A percentile compares a stretch with the other conserved stretches of the same genome.
Evolutionary conservation across 2,329 filamentous ascomycete species (phyloP).

Genomic region (Colletotrichum tamarilloi): DNA sequence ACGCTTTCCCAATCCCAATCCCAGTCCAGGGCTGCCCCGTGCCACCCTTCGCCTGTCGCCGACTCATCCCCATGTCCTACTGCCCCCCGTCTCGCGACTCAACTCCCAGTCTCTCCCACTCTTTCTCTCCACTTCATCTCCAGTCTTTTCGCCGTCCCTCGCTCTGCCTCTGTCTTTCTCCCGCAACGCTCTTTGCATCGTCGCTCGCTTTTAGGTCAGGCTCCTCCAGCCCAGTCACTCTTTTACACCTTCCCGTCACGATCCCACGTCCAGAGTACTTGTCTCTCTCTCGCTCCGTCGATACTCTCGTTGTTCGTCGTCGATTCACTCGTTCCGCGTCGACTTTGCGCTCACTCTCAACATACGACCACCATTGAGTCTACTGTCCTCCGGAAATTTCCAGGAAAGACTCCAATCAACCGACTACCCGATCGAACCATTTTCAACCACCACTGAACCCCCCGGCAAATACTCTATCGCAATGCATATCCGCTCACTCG

Average conservation of each 20-base stretch:
- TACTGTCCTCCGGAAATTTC: background rate
- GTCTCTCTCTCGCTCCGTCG: slow-evolving; percentile 16
- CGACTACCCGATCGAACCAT: slow-evolving; percentile 4
- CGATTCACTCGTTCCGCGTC: slow-evolving; percentile 26
- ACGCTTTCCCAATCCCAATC: background rate
- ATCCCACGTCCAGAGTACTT: slow-evolving; percentile 20
- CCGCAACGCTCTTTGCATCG: slow-evolving; percentile 14
- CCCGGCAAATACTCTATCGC: slow-evolving; percentile 5
- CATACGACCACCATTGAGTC: background rate
- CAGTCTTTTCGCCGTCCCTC: slow-evolving; percentile 34
- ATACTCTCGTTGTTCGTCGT: slow-evolving; percentile 13
- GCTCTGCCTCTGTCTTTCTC: slow-evolving; percentile 21
- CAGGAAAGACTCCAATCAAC: background rate
- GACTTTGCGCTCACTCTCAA: background rate
- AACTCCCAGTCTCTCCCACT: slow-evolving; percentile 15
- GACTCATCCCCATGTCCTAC: background rate
- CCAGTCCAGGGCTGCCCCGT: background rate
- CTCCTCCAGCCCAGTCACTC: slow-evolving; percentile 32
- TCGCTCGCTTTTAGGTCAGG: slow-evolving; percentile 31
- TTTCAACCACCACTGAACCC: slow-evolving; percentile 4
- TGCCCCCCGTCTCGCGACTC: slow-evolving; percentile 18
- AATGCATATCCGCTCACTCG: slow-evolving; percentile 37
- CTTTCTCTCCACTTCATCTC: slow-evolving; percentile 32
- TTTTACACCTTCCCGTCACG: slow-evolving; percentile 16
- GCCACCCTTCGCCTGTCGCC: slow-evolving; percentile 7